phyloP scores from a whole-genome alignment of 495 filamentous ascomycete genomes.

The Aspergillus nanangensis region DNA sequence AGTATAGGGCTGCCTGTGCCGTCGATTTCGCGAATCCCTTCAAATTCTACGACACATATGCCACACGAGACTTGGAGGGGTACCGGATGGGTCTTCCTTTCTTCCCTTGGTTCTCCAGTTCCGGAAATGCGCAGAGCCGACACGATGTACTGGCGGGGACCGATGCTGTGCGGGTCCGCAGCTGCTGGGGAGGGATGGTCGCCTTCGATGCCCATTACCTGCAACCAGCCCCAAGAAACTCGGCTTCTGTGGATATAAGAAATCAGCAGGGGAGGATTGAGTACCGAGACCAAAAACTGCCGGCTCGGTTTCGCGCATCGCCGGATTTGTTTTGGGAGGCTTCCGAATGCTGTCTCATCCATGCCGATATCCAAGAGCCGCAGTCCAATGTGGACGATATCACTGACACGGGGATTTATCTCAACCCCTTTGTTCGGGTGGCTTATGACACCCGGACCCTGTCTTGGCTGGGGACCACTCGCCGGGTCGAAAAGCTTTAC shows the following conservation, averaged over 20 bases:
- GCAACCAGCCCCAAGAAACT: slow-evolving; percentile 18
- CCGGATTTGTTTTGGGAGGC: slow-evolving; percentile 67
- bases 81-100: slow-evolving; percentile 66
- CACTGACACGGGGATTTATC: slow-evolving; percentile 55
- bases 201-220: slow-evolving; percentile 71
- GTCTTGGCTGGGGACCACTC: slow-evolving; percentile 49
- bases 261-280: background rate
- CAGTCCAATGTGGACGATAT: slow-evolving; percentile 31
- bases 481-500: slow-evolving; percentile 57
- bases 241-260: slow-evolving; percentile 1
- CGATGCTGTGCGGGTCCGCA: slow-evolving; percentile 68
- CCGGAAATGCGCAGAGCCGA: slow-evolving; percentile 53
- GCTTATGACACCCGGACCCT: slow-evolving; percentile 55
- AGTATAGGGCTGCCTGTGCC: slow-evolving; percentile 76
- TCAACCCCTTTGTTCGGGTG: slow-evolving; percentile 70
- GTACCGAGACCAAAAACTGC: slow-evolving; percentile 24
- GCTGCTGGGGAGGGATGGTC: slow-evolving; percentile 81
- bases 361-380: slow-evolving; percentile 59
- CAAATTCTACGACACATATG: slow-evolving; percentile 81
- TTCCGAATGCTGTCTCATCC: slow-evolving; percentile 75
- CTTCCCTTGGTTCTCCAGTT: slow-evolving; percentile 67
- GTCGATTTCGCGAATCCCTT: slow-evolving; percentile 72
- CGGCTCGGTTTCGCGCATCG: slow-evolving; percentile 62
- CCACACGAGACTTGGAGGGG: slow-evolving; percentile 69
- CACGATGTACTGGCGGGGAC: slow-evolving; percentile 55